Conservation (phyloP, 345 rosid species). For the Viola odorata region DNA sequence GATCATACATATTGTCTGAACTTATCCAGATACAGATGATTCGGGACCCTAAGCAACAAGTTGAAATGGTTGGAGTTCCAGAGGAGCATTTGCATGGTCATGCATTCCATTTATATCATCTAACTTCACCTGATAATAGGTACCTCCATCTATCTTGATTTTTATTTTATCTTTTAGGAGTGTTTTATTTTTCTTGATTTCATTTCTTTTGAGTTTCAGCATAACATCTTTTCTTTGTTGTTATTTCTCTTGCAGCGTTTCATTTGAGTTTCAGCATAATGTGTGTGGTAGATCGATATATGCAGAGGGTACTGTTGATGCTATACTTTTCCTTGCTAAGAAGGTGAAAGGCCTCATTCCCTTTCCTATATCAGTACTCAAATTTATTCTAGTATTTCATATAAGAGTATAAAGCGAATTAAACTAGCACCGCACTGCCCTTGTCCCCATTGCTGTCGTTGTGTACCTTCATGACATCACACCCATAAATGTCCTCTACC, state of each 20-base stretch:
- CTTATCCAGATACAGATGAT: slow-evolving; percentile 66
- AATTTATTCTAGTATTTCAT: too few relatives aligned
- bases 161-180: background rate
- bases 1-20: too few relatives aligned
- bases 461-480: too few relatives aligned
- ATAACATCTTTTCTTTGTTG: background rate
- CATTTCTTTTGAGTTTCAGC: background rate
- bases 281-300: slow-evolving; percentile 94
- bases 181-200: background rate
- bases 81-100: slow-evolving; percentile 83
- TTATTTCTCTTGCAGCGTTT: slow-evolving; percentile 47
- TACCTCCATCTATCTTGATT: slow-evolving; percentile 19
- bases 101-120: slow-evolving; percentile 87
- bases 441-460: too few relatives aligned
- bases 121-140: slow-evolving; percentile 88
- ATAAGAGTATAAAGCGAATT: too few relatives aligned
- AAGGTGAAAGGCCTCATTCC: slow-evolving; percentile 42
- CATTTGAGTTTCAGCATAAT: slow-evolving; percentile 96
- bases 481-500: too few relatives aligned
- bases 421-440: too few relatives aligned
- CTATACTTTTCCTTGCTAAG: slow-evolving; percentile 77
- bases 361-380: too few relatives aligned
- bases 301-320: slow-evolving; percentile 92
- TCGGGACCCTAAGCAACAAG: slow-evolving; percentile 70
- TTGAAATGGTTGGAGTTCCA: slow-evolving; percentile 88